Percentiles rank a stretch among this genome's conserved stretches.
Evolutionary conservation across 495 filamentous ascomycete species (phyloP).

Genomic region (Xeromyces bisporus): DNA sequence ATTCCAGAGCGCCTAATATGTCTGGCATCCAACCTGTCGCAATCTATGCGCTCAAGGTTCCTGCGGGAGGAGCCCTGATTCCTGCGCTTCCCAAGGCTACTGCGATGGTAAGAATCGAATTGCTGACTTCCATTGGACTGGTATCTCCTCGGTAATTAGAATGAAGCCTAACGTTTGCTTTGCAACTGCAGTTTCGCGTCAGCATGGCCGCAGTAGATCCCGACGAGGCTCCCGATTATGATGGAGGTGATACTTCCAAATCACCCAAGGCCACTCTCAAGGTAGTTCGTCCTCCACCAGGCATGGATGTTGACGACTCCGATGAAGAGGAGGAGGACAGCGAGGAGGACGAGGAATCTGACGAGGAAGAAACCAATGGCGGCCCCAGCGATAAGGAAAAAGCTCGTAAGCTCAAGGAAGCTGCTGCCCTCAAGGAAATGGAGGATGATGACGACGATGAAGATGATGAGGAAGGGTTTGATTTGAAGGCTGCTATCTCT

Average conservation of each 20-base stretch:
- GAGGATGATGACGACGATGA: conserved; percentile 38
- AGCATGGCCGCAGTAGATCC: conserved; percentile 98
- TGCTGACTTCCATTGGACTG: neutral
- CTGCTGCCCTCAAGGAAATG: conserved; percentile 51
- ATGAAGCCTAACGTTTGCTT: conserved; percentile 4
- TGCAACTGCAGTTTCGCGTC: conserved; percentile 56
- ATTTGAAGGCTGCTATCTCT: conserved; percentile 42
- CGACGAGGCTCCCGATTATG: conserved; percentile 50
- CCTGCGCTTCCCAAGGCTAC: conserved; percentile 58
- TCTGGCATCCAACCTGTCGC: conserved; percentile 53
- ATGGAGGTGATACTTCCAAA: conserved; percentile 40
- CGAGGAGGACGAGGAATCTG: conserved; percentile 43
- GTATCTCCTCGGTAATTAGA: conserved; percentile 5
- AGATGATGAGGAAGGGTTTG: conserved; percentile 41
- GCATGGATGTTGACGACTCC: conserved; percentile 33
- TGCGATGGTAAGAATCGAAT: conserved; percentile 51
- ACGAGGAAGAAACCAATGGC: conserved; percentile 61
- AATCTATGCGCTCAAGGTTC: conserved; percentile 79
- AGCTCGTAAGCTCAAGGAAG: conserved; percentile 62
- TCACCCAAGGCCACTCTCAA: conserved; percentile 71
- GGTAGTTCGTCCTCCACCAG: conserved; percentile 53
- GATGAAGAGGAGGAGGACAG: conserved; percentile 48
- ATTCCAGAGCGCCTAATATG: conserved; percentile 32
- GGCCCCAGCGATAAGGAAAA: conserved; percentile 81
- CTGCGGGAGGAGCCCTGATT: conserved; percentile 57